Base-by-base conservation (phyloP, 768 basidiomycete genomes). In the Rhizopogon vinicolor region DNA sequence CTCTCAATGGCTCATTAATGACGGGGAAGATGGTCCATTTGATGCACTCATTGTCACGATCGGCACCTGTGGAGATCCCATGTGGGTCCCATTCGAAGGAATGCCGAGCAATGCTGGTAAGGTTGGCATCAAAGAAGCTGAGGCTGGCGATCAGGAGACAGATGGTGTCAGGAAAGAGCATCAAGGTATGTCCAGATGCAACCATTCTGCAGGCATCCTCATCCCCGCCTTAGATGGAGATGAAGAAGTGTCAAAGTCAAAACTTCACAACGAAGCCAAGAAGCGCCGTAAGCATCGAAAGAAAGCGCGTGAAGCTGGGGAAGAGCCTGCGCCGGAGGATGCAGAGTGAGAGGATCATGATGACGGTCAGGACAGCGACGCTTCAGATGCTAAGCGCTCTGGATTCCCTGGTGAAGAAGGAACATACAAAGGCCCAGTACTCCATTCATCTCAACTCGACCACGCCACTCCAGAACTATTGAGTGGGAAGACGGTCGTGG, bases 381-480 rank as follows among this genome's bases (percentile, higher is more conserved):
- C 8, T 19, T 19, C 12, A n/a, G 31, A 45, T 7, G 44, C 22
- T 3, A 54, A 48, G 33, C 46, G 10, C 2, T 31, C 40, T 41
- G 54, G 41, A 25, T 55, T 48, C 5, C 48, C 52, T 31, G n/a
- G 31, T 13, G n/a, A 35, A 25, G 40, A 37, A 29, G 41, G 49
- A 31, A 49, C 41, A 10, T 58, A 49, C 46, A 33, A 44, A 33
- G 57, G 57, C 8, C 68, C 69, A 1, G 70, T 81, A 8, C 37
- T 75, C 1, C 80, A 83, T 58, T 82, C 81, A 2, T 78, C 77
- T 0, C 67, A 79, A 56, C 71, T 81, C 5, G 80, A 81, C 57
- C 14, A 50, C n/a, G 41, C 41, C 7, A 65, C 66, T 6, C 60
- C 63, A 14, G 68, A 74, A 12, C 55, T 58, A 49, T 66, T 74